Base-by-base conservation (phyloP, 78 protist genomes). In the Anaeramoeba flamelloides region DNA sequence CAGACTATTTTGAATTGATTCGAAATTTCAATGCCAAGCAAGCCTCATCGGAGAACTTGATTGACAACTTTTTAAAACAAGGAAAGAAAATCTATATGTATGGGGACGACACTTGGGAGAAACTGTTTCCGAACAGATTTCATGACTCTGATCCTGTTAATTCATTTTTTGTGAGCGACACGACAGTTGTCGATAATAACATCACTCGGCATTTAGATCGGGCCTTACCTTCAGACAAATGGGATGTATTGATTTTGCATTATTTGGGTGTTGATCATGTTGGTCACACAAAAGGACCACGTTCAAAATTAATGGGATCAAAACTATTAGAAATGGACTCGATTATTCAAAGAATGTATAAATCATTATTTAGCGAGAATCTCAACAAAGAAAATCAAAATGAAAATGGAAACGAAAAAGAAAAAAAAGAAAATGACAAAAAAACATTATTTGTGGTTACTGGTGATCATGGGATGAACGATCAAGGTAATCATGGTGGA, bases 71-170 rank as follows among this genome's bases (percentile, higher is more conserved):
- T 80, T 36, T n/a, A 65, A 41, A 40, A 26, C 77, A 86, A 32
- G 86, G 85, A 26, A 85, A 69, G 34, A 64, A 84, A 32, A 36
- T 92, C 77, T 53, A 79, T 26, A 75, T 90, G 77, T 89, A 82
- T 83, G 95, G 95, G 36, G 95, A 92, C 41, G 95, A 92, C 39
- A 92, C 95, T 4, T 92, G 95, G 95, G 79, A 86, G 37, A 87
- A 83, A 64, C 37, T 92, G 78, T 90, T 88, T 41, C 92, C 95
- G 1, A 79, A 65, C 12, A 32, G 36, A 41, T 91, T 87, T 36
- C 69, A 40, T 40, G 76, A 89, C 76, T 38, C 41, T 26, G 94
- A 89, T 75, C 92, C 91, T 8, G 88, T 91, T 26, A 84, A 87
- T 0, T 83, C 86, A 40, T 90, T 92, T 64, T 89, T 80, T 75